Evolutionary conservation across 805 yeast genomes (phyloP).

Genomic region (Starmerella vaccinii): DNA sequence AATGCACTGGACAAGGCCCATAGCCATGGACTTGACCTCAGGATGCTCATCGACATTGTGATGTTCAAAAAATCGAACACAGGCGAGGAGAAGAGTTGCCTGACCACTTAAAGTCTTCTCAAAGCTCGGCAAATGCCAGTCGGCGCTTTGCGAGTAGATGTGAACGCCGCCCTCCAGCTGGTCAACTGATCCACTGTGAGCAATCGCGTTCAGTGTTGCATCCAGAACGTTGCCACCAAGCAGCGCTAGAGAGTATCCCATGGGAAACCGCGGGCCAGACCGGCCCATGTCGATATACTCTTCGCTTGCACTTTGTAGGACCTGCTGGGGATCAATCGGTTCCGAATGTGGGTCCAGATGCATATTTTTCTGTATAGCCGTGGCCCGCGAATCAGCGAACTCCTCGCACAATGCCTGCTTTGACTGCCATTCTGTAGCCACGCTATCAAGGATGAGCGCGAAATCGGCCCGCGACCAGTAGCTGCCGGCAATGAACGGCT

Average conservation of each 20-base stretch:
- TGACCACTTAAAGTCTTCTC: conserved; percentile 35
- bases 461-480: conserved; percentile 31
- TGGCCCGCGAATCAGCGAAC: conserved; percentile 22
- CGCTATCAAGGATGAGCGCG: conserved; percentile 28
- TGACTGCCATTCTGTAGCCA: conserved; percentile 28
- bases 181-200: conserved; percentile 33
- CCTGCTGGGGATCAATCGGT: not conserved
- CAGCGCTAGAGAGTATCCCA: conserved; percentile 19
- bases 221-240: conserved; percentile 23
- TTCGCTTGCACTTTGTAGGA: conserved; percentile 6
- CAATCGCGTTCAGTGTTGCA: conserved; percentile 27
- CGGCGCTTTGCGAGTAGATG: conserved; percentile 32
- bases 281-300: conserved; percentile 11
- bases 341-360: not conserved
- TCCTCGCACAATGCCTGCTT: conserved; percentile 26
- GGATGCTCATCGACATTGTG: conserved; percentile 3
- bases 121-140: conserved; percentile 36
- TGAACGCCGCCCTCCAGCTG: conserved; percentile 33
- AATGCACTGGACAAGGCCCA: conserved; percentile 15
- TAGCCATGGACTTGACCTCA: conserved; percentile 17
- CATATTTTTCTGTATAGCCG: not conserved
- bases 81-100: conserved; percentile 31
- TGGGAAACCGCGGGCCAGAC: conserved; percentile 32
- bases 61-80: conserved; percentile 17
- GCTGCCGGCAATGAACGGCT: conserved; percentile 34